Conservation (phyloP, 2,329 filamentous ascomycete species). For the Penicillium sp. region DNA sequence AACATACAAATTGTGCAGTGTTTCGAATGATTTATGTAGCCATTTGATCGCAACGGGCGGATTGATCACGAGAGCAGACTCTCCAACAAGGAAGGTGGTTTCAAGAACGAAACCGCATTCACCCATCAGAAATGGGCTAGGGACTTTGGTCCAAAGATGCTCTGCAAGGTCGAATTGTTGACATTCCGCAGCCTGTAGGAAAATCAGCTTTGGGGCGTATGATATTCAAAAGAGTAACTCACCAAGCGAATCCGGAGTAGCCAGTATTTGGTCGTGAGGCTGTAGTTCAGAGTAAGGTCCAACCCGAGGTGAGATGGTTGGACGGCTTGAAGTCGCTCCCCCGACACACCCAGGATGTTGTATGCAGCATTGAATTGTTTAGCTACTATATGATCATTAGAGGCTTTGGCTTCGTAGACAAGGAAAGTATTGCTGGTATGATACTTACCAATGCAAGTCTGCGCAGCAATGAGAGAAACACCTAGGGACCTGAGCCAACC, state of each 20-base stretch:
- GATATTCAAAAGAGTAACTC: constrained; percentile 27
- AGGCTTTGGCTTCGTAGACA: not conserved
- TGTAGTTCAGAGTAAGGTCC: constrained; percentile 10
- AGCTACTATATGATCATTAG: constrained; percentile 44
- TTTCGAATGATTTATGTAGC: constrained; percentile 67
- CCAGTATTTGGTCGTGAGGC: constrained; percentile 59
- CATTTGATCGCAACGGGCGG: constrained; percentile 67
- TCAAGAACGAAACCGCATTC: constrained; percentile 62
- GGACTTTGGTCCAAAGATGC: constrained; percentile 68
- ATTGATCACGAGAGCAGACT: constrained; percentile 54
- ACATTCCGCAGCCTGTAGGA: constrained; percentile 70
- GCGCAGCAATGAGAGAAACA: constrained; percentile 66
- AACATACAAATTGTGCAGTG: constrained; percentile 54
- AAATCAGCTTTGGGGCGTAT: not conserved
- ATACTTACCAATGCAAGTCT: constrained; percentile 60
- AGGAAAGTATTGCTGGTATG: not conserved
- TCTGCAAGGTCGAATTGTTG: constrained; percentile 74
- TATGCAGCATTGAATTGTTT: constrained; percentile 60
- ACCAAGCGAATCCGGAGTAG: constrained; percentile 68
- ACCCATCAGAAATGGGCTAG: constrained; percentile 39
- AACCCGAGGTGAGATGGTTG: constrained; percentile 11
- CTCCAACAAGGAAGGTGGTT: constrained; percentile 72
- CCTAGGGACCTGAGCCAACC: constrained; percentile 57
- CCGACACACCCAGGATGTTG: constrained; percentile 64
- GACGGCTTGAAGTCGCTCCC: constrained; percentile 53